A percentile compares a stretch with the other conserved stretches of the same genome.
These are phyloP conservation scores for Xylariales sp. DNA, from an alignment of 2,329 filamentous ascomycete species.

Conservation along the genomic window DNA sequence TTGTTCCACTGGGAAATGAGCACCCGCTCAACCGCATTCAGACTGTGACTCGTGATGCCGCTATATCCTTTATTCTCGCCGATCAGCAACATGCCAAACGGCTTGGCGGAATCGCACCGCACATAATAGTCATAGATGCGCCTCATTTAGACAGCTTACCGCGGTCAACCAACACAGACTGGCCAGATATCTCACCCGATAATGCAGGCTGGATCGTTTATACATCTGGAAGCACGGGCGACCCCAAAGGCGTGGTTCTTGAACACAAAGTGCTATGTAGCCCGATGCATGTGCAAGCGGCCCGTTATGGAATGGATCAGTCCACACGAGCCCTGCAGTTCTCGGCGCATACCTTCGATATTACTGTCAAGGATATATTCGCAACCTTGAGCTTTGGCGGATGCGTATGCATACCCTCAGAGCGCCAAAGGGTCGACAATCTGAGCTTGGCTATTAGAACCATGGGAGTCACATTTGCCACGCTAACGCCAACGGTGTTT, in stretches of 20 bases:
- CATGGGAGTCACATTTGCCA: background rate
- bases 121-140: background rate
- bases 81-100: background rate
- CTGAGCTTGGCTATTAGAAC: background rate
- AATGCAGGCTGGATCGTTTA: slow-evolving; percentile 27
- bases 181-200: background rate
- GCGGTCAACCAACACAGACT: background rate
- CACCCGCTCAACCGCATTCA: background rate
- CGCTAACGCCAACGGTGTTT: background rate
- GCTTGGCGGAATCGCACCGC: background rate
- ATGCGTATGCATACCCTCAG: slow-evolving; percentile 32
- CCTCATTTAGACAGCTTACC: background rate
- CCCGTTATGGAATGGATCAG: background rate
- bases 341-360: slow-evolving; percentile 88
- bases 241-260: slow-evolving; percentile 81
- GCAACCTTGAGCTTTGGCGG: slow-evolving; percentile 32
- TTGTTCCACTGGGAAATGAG: slow-evolving; percentile 27
- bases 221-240: slow-evolving; percentile 84
- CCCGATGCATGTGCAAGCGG: slow-evolving; percentile 70
- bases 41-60: background rate
- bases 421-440: slow-evolving; percentile 23
- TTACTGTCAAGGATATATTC: slow-evolving; percentile 83
- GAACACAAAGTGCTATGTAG: slow-evolving; percentile 65
- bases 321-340: slow-evolving; percentile 87
- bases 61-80: background rate